phyloP scores from a whole-genome alignment of 2,329 filamentous ascomycete species.

The Colletotrichum sidae region DNA sequence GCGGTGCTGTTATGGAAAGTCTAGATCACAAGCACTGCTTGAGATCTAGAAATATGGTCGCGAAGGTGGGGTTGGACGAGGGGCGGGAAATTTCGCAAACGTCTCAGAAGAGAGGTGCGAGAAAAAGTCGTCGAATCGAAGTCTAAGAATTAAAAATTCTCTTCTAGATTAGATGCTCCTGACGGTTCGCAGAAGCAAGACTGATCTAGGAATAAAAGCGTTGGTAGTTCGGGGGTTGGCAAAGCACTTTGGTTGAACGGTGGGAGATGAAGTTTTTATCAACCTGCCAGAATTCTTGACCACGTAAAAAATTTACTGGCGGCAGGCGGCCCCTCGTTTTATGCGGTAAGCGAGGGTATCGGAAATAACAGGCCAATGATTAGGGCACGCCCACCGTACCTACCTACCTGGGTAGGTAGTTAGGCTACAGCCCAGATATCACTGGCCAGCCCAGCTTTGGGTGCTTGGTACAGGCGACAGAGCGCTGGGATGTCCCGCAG shows the following conservation, averaged over 20 bases:
- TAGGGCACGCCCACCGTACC: conserved; percentile 35
- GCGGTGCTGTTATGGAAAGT: conserved; percentile 68
- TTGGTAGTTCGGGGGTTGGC: conserved; percentile 41
- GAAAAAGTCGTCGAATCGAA: conserved; percentile 43
- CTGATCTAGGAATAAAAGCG: conserved; percentile 53
- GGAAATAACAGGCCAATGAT: conserved; percentile 29
- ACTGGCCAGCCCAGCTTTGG: too few relatives aligned
- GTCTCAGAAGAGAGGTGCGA: conserved; percentile 35
- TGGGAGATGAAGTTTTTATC: conserved; percentile 40
- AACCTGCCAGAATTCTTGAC: conserved; percentile 34
- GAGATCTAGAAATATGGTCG: conserved; percentile 69
- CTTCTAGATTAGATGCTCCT: conserved; percentile 61
- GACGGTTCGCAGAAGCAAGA: conserved; percentile 56
- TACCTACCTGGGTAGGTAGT: conserved; percentile 9
- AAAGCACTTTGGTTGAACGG: conserved; percentile 44
- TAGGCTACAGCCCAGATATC: too few relatives aligned
- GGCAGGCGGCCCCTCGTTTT: conserved; percentile 37
- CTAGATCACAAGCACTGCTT: conserved; percentile 84
- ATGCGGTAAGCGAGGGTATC: conserved; percentile 38
- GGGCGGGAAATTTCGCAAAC: conserved; percentile 53
- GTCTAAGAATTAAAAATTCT: conserved; percentile 43
- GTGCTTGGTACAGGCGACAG: neutral
- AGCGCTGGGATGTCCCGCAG: conserved; percentile 21
- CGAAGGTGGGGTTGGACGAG: conserved; percentile 42
- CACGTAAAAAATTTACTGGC: conserved; percentile 52